Base-by-base conservation (phyloP, 768 basidiomycete genomes). In the Bullera alba region DNA sequence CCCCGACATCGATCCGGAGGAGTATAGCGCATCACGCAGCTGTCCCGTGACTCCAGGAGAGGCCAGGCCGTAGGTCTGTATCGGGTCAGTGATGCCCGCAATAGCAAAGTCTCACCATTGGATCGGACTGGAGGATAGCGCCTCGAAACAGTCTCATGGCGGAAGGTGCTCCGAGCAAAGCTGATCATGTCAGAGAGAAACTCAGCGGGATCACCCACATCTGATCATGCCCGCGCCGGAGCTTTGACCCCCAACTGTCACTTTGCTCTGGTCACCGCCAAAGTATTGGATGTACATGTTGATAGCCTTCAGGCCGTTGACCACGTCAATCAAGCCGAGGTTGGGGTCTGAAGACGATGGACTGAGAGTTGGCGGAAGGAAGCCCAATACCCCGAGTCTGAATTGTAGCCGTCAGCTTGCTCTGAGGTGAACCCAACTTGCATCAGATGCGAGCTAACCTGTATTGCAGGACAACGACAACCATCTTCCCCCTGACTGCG, bases 81-180 rank as follows among this genome's bases (percentile, higher is more conserved):
- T 35, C 12, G 7, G 15, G 6, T 7, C 27, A 10, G n/a, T 8
- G 25, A 5, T 28, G 39, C 19, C 8, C 16, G 10, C 12, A 39
- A 38, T 36, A 32, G 15, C 8, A 45, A 2, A 3, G 19, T 62
- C 78, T 50, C 60, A 84, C 86, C 81, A 91, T 86, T 2, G 89
- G 85, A 63, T 91, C 90, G 0, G 87, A 89, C 47, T 92, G 87
- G 17, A 91, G 65, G 50, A 89, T 87, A 0, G 83, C 86, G 45
- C 79, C 83, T 50, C 78, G 76, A 77, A 92, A 92, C 43, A 89
- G 75, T 0, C 79, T 76, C 19, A 79, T 77, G 0, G 83, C 87
- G 2, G 82, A 80, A 2, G 88, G 85, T 2, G 76, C 76, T 12
- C 83, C 85, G 34, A 91, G 77, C 42, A 92, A 75, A 0, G 86